Percentiles rank a stretch among this genome's conserved stretches.
These are phyloP conservation scores for Schwanniomyces polymorphus DNA, from an alignment of 805 yeast species.

Conservation along the genomic window DNA sequence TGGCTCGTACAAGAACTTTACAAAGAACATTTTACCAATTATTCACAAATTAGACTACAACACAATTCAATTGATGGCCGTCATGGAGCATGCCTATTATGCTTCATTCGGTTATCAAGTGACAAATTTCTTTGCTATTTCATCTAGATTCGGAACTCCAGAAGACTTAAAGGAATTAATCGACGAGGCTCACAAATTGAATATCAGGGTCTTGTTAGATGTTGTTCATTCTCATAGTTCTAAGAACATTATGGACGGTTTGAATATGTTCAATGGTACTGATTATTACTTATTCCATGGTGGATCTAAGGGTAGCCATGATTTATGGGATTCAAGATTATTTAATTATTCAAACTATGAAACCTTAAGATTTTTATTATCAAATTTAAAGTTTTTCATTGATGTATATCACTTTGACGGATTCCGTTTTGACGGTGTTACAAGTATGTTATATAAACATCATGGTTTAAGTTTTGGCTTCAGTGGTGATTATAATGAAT, in stretches of 20 bases:
- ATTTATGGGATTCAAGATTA: conserved; percentile 93
- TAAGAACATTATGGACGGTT: conserved; percentile 90
- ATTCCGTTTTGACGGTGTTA: conserved; percentile 95
- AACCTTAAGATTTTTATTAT: conserved; percentile 79
- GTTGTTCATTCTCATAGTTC: conserved; percentile 97
- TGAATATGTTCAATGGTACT: conserved; percentile 91
- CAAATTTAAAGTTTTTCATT: conserved; percentile 80
- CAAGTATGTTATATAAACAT: conserved; percentile 86
- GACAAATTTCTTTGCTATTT: conserved; percentile 85
- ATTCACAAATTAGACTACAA: conserved; percentile 86
- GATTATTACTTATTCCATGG: conserved; percentile 94
- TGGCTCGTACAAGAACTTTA: conserved; percentile 85
- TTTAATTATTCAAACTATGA: conserved; percentile 92
- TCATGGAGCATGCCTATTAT: conserved; percentile 98
- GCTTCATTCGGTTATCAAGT: conserved; percentile 98
- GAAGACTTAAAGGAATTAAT: conserved; percentile 89
- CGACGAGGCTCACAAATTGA: conserved; percentile 88
- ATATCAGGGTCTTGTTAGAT: conserved; percentile 83
- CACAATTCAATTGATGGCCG: conserved; percentile 93
- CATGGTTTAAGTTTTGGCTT: conserved; percentile 92
- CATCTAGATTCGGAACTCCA: conserved; percentile 93
- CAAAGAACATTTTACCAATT: conserved; percentile 76
- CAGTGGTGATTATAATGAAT: conserved; percentile 91
- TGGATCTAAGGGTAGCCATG: conserved; percentile 87
- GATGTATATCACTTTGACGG: conserved; percentile 91